These are phyloP conservation scores for Annulohypoxylon bovei DNA, from an alignment of 495 filamentous ascomycete genomes.

Conservation along the genomic window DNA sequence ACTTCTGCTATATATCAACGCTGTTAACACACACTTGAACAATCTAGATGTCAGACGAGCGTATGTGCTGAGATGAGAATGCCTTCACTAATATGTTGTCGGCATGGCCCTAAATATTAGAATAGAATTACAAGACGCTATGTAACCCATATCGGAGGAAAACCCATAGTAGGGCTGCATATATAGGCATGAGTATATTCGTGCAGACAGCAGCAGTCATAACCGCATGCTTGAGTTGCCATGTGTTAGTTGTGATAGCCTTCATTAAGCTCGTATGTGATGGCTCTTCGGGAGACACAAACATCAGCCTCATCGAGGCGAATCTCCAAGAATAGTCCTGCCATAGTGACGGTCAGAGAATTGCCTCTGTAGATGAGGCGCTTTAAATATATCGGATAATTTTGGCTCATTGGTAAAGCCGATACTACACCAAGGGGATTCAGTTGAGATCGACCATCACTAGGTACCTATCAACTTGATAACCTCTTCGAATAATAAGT, in stretches of 20 bases:
- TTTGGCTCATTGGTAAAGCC: background rate
- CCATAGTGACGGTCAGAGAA: background rate
- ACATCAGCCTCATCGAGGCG: slow-evolving; percentile 9
- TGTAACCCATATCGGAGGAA: slow-evolving; percentile 30
- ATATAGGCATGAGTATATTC: slow-evolving; percentile 9
- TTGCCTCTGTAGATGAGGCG: background rate
- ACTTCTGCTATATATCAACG: slow-evolving; percentile 13
- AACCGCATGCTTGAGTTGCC: background rate
- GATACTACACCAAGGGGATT: background rate
- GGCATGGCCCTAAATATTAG: slow-evolving; percentile 1
- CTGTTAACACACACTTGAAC: slow-evolving; percentile 14
- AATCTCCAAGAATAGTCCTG: slow-evolving; percentile 26
- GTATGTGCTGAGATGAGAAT: background rate
- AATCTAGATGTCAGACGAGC: slow-evolving; percentile 21
- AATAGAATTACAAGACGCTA: slow-evolving; percentile 25
- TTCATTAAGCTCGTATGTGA: slow-evolving; percentile 1
- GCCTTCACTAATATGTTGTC: slow-evolving; percentile 15
- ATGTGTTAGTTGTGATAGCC: slow-evolving; percentile 8
- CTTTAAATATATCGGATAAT: background rate
- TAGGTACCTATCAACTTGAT: background rate
- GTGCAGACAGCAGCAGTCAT: slow-evolving; percentile 4
- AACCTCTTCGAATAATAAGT: background rate
- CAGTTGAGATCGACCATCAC: background rate
- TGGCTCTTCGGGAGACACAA: background rate
- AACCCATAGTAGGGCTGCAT: slow-evolving; percentile 37